These are phyloP conservation scores for Pythium oligandrum DNA, from an alignment of 352 stramenopile genomes.

Conservation along the genomic window DNA sequence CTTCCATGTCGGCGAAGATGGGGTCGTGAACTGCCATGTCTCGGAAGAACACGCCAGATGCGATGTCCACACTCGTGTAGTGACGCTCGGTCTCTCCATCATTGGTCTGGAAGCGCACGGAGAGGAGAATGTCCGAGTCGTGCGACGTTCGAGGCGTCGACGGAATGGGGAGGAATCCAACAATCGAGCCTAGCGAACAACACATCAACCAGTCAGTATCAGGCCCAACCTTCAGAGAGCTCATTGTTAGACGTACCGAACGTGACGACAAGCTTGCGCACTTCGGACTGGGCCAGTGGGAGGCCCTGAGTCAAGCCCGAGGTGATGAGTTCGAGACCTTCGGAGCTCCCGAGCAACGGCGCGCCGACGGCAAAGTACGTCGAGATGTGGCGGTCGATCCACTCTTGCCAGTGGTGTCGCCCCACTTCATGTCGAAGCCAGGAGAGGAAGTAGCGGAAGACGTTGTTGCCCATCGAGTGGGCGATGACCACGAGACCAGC, in stretches of 20 bases:
- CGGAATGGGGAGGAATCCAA: constrained; percentile 68
- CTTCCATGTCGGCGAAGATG: constrained; percentile 57
- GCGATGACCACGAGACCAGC: constrained; percentile 67
- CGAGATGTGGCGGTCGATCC: constrained; percentile 73
- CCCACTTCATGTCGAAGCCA: constrained; percentile 78
- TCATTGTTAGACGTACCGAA: constrained; percentile 37
- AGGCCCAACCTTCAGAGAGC: background rate
- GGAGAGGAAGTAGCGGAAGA: constrained; percentile 80
- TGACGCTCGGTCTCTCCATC: constrained; percentile 24
- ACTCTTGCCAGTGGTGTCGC: constrained; percentile 61
- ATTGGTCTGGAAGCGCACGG: constrained; percentile 22
- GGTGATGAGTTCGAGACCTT: constrained; percentile 63
- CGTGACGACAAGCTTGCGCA: constrained; percentile 65
- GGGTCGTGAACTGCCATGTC: constrained; percentile 62
- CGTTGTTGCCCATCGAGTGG: constrained; percentile 76
- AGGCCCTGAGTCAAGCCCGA: constrained; percentile 61
- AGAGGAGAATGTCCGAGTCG: constrained; percentile 53
- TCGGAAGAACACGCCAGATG: constrained; percentile 60
- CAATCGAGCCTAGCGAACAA: constrained; percentile 39
- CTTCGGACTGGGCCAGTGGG: constrained; percentile 54
- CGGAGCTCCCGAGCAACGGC: constrained; percentile 62
- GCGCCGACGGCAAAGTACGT: constrained; percentile 74
- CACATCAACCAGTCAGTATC: background rate
- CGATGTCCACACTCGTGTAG: constrained; percentile 67
- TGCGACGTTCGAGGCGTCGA: constrained; percentile 40